Base-by-base conservation (phyloP, 2,329 filamentous ascomycete genomes). In the Aspergillus ustus region DNA sequence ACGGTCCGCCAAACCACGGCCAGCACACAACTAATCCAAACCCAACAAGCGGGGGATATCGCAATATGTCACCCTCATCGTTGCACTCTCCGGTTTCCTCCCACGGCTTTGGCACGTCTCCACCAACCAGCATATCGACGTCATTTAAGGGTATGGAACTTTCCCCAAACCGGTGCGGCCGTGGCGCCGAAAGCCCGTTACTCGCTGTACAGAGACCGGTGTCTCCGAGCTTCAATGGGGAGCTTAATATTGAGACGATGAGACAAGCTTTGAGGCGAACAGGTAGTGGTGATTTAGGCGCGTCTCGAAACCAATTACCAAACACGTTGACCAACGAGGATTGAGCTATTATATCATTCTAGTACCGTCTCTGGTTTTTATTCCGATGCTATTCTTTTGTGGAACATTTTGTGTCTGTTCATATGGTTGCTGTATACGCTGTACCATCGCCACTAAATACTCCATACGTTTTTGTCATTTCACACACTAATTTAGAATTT, bases 231-330 rank as follows among this genome's bases (percentile, higher is more conserved):
- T 69, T 82, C 63, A 84, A 82, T 50, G 86, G 88, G 28, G 93
- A 97, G 65, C 81, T 97, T 62, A 92, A 91, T 62, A 91, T 97
- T 66, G 93, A 97, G 82, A 97, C 93, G 4, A 96, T 97, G 93
- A 85, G 89, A 56, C 93, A 97, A 78, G 93, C 92, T 17, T 81
- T 97, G 72, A 84, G 91, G 72, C 89, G 91, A 75, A 96, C 93
- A 15, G 91, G 89, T 49, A 97, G 92, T 77, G 87, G 90, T 19
- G 94, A 97, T 73, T 79, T 97, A 60, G 79, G 82, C 44, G 44
- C 45, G 7, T 54, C 49, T 44, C 40, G 43, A 28, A 58, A 51
- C 29, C 48, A 48, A 25, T 19, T 61, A 22, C 20, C 53, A n/a
- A 61, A 45, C 34, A 57, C 43, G 17, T 17, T 11, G 37, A 44